These are phyloP conservation scores for Aquanectria penicillioides DNA, from an alignment of 2,329 filamentous ascomycete species.

Conservation along the genomic window DNA sequence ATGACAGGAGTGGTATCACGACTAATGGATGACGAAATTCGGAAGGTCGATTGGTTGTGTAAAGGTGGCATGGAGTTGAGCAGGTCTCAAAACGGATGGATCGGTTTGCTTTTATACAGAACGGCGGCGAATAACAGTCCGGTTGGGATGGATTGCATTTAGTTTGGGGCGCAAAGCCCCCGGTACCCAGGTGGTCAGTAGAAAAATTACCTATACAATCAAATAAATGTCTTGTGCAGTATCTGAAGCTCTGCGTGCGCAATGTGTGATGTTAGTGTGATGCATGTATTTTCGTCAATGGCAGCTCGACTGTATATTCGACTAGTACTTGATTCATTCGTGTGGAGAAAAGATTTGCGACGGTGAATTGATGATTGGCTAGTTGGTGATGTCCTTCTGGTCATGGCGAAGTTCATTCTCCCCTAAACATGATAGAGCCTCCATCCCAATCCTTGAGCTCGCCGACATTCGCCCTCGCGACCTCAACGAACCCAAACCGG, in stretches of 20 bases:
- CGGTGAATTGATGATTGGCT: too few species aligned
- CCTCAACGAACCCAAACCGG: conserved; percentile 47
- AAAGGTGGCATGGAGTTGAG: conserved; percentile 14
- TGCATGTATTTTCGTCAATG: too few species aligned
- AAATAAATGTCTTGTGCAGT: conserved; percentile 6
- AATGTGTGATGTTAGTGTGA: neutral
- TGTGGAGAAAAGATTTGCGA: too few species aligned
- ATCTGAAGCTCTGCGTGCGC: neutral
- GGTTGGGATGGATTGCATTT: conserved; percentile 13
- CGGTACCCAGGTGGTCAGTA: conserved; percentile 10
- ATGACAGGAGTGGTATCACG: conserved; percentile 19
- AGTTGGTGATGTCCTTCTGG: too few species aligned
- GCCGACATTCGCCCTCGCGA: conserved; percentile 49
- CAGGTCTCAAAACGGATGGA: conserved; percentile 10
- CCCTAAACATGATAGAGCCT: conserved; percentile 50
- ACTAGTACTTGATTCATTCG: too few species aligned
- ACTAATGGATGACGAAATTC: conserved; percentile 18
- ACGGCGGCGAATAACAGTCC: conserved; percentile 1
- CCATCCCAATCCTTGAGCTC: conserved; percentile 49
- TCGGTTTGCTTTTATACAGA: conserved; percentile 13
- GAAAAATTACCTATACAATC: conserved; percentile 13
- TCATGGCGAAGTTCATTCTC: conserved; percentile 31
- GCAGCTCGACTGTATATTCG: too few species aligned
- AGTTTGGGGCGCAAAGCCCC: conserved; percentile 11
- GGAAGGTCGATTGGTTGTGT: conserved; percentile 11